Evolutionary conservation across 352 stramenopile genomes (phyloP), one percentile per base, ranked within the genome.

Genomic region (Phytophthora lateralis): DNA sequence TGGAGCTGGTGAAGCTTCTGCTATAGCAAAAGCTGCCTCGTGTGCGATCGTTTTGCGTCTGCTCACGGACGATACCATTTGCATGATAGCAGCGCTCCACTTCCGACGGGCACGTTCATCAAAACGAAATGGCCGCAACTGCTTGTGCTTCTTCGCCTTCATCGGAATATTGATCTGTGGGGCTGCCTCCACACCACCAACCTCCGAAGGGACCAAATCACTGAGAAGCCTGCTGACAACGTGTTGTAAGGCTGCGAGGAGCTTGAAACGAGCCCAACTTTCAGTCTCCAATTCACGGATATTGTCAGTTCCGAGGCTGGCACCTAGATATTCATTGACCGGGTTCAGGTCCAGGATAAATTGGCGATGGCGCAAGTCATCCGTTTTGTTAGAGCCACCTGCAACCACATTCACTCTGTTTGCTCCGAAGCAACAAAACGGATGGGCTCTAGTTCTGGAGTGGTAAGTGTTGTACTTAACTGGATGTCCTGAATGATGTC

Each of bases 261-360:
- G 71, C 14, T 63, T 68, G 37, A 72, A 77, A 1, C 80, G 67
- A 1, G 58, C 50, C 80, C 80, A 89, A 52, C 73, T 78, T 47
- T 89, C 80, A 0, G 47, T 61, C 42, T 89, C 77, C 14, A 89
- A 49, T 0, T 69, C n/a, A 0, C 41, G 37, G 3, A 88, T 39
- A 14, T 76, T 55, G 2, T 68, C 43, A 9, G 75, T 65, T 14
- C 68, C 55, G 4, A 88, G 55, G n/a, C 66, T 63, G 1, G 63
- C 32, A 9, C 55, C 39, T 0, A 88, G 34, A 24, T 83, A 66
- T 32, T 78, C 74, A 60, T 82, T 87, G 6, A 88, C 60, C 0
- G 80, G 80, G 39, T 83, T 88, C 18, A 89, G 53, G 11, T 71
- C 52, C 6, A 75, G 34, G 12, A 88, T 83, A 21, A 75, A 86